phyloP scores from a whole-genome alignment of 352 stramenopile genomes.

The Blastocystis sp. region DNA sequence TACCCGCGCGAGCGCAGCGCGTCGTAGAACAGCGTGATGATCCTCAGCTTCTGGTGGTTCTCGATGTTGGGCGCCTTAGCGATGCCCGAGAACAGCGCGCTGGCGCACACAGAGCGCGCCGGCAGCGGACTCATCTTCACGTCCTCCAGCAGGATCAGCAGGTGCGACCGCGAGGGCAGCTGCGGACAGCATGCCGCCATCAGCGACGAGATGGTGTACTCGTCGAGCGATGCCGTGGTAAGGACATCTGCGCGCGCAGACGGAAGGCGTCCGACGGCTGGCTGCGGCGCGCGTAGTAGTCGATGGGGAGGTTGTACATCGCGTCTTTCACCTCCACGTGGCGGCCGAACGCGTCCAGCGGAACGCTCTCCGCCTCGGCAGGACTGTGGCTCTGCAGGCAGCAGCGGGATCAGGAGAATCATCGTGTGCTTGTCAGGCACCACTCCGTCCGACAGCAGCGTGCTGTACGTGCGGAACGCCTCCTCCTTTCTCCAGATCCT shows the following conservation, averaged over 20 bases:
- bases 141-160: conserved; percentile 21
- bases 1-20: conserved; percentile 52
- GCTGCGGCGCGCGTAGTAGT: conserved; percentile 55
- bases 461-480: conserved; percentile 45
- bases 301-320: conserved; percentile 68
- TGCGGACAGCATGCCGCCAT: conserved; percentile 65
- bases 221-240: conserved; percentile 26
- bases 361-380: conserved; percentile 38
- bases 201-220: conserved; percentile 64
- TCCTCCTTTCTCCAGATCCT: conserved; percentile 69
- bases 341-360: conserved; percentile 12
- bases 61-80: conserved; percentile 47
- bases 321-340: conserved; percentile 64
- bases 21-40: conserved; percentile 53
- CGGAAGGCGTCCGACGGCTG: conserved; percentile 45
- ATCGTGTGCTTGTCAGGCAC: conserved; percentile 64
- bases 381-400: conserved; percentile 25
- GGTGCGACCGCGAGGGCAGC: conserved; percentile 33
- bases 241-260: conserved; percentile 35
- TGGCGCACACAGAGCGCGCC: conserved; percentile 50
- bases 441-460: conserved; percentile 34
- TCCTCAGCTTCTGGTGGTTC: conserved; percentile 48
- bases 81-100: conserved; percentile 61
- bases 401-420: conserved; percentile 52
- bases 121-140: conserved; percentile 45